Evolutionary conservation across 2,329 filamentous ascomycete species (phyloP).

Genomic region (Hymenoscyphus scutula): DNA sequence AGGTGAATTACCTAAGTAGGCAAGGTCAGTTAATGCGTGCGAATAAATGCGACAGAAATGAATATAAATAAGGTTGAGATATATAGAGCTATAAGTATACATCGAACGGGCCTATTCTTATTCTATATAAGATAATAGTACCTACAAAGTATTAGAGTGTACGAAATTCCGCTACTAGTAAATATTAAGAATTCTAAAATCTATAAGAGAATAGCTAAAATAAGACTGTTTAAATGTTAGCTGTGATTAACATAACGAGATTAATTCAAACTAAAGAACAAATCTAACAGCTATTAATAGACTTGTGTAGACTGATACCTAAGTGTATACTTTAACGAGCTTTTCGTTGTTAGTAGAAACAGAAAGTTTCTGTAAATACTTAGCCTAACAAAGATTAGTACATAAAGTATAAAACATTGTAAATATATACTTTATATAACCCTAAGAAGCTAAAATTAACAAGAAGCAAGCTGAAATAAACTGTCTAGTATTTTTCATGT

Average conservation of each 20-base stretch:
- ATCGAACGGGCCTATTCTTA: neutral
- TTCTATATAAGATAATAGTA: neutral
- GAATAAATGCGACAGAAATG: neutral
- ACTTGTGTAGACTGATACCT: neutral
- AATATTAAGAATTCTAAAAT: neutral
- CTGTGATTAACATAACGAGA: neutral
- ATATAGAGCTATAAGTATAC: neutral
- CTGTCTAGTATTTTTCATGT: neutral
- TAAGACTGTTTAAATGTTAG: constrained; percentile 6
- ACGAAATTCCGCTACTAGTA: neutral
- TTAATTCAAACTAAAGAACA: constrained; percentile 3
- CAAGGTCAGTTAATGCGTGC: neutral
- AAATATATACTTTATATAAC: too few relatives aligned
- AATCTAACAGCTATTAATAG: neutral
- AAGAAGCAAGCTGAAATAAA: constrained; percentile 4
- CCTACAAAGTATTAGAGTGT: neutral
- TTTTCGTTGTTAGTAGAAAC: neutral
- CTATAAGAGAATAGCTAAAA: neutral
- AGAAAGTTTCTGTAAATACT: constrained; percentile 5
- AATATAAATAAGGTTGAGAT: neutral
- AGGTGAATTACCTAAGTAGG: too few relatives aligned
- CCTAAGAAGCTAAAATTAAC: constrained; percentile 2
- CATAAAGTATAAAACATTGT: neutral
- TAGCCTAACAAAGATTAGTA: neutral
- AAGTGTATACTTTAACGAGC: neutral